Conservation (phyloP, 768 basidiomycete genomes). For the Piloderma croceum region DNA sequence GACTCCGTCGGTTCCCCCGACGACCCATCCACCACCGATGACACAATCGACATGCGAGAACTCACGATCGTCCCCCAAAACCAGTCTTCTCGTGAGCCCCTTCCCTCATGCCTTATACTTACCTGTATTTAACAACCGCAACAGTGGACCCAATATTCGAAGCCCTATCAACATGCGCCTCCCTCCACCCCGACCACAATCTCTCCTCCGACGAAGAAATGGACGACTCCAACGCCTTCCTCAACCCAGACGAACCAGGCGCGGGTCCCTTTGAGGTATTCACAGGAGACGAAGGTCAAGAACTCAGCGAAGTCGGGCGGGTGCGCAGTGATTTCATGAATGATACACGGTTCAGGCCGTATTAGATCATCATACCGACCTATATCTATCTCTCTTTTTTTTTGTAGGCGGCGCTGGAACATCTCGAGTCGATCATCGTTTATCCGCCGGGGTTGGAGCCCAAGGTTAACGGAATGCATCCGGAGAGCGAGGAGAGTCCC, state of each 20-base stretch:
- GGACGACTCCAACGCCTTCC: constrained; percentile 50
- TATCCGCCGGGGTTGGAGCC: too few species aligned
- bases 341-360: constrained; percentile 74
- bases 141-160: constrained; percentile 83
- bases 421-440: constrained; percentile 78
- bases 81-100: constrained; percentile 51
- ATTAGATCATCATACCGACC: constrained; percentile 63
- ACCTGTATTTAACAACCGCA: background rate
- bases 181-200: constrained; percentile 72
- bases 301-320: constrained; percentile 85
- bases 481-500: too few species aligned
- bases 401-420: constrained; percentile 69
- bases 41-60: constrained; percentile 65
- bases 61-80: constrained; percentile 68
- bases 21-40: constrained; percentile 29
- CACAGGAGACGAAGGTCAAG: constrained; percentile 52
- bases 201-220: constrained; percentile 39
- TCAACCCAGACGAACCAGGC: constrained; percentile 37
- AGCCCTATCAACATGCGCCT: constrained; percentile 77
- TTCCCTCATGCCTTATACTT: background rate
- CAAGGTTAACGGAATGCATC: too few species aligned
- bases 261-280: constrained; percentile 48
- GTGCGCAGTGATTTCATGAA: constrained; percentile 87
- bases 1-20: constrained; percentile 38
- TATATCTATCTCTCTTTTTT: constrained; percentile 20